A percentile compares a stretch with the other conserved stretches of the same genome.
Evolutionary conservation across 768 basidiomycete genomes (phyloP).

Genomic region (Macrolepiota dolichaula): DNA sequence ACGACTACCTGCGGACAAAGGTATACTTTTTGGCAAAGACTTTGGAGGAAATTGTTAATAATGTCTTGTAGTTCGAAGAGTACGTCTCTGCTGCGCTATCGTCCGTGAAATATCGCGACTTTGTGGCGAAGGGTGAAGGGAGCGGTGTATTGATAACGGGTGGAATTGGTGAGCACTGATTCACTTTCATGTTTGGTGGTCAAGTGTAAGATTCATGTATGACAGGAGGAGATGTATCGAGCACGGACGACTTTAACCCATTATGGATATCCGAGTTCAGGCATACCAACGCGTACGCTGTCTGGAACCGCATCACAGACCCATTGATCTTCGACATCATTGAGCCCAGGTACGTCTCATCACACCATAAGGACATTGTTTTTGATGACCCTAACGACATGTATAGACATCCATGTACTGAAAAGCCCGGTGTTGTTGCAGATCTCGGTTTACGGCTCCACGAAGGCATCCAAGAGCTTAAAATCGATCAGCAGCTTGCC

Average conservation of each 20-base stretch:
- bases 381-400: not conserved
- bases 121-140: conserved; percentile 65
- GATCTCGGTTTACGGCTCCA: conserved; percentile 90
- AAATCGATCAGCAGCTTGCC: conserved; percentile 89
- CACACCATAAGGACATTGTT: not conserved
- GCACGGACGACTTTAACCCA: conserved; percentile 80
- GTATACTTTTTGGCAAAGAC: conserved; percentile 30
- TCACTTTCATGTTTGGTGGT: not conserved
- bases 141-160: conserved; percentile 66
- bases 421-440: conserved; percentile 83
- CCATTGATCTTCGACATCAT: conserved; percentile 92
- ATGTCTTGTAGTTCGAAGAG: conserved; percentile 72
- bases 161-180: conserved; percentile 40
- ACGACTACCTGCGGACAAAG: conserved; percentile 90
- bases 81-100: conserved; percentile 88
- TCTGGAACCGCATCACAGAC: conserved; percentile 92
- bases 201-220: too few species aligned
- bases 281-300: conserved; percentile 80
- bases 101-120: conserved; percentile 88
- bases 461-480: conserved; percentile 93
- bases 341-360: conserved; percentile 70
- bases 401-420: conserved; percentile 86
- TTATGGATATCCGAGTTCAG: conserved; percentile 88
- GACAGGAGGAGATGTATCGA: conserved; percentile 51
- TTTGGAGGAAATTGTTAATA: not conserved